Base-by-base conservation (phyloP, 306 rosid species). In the Prunus mira region DNA sequence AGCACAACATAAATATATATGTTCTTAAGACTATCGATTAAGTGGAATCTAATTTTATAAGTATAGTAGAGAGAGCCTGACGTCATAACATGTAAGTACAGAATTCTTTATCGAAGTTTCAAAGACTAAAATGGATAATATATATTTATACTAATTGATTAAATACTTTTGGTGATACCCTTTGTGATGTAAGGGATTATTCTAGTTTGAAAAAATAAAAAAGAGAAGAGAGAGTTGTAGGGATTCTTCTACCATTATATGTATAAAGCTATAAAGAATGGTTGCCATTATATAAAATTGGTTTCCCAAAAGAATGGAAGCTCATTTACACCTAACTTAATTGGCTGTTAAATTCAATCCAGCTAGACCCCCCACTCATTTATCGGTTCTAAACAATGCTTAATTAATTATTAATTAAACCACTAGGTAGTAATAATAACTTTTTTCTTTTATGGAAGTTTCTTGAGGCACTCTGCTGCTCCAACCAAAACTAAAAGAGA, bases 211-310 rank as follows among this genome's bases (percentile, higher is more conserved):
- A 28, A 28, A 61, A 15, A 0, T 10, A 8, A 19, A 19, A 1
- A 38, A 38, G 43, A 6, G 43, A 38, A 27, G 20, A 38, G 14
- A 55, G 63, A 63, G 56, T 24, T 9, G 15, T 3, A 6, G 38
- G 65, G 79, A 82, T 73, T 78, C 83, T 78, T 64, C 30, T 18
- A 55, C 73, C 72, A 74, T 63, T 60, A 60, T 64, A 27, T 30
- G 12, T 17, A 20, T 24, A 70, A 72, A 72, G 67, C 18, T 11
- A 38, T 3, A 51, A 34, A 18, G 10, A 9, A 54, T 41, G 4
- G 73, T 3, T 69, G 65, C 17, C 45, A 67, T 54, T 32, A 12
- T 20, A 47, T 18, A 14, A 32, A 28, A 67, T 46, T 20, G 34
- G 49, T 71, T 67, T 11, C 27, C 67, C 22, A 22, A 28, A 50